Conservation (phyloP, 768 basidiomycete species). For the Naganishia vaughanmartiniae region DNA sequence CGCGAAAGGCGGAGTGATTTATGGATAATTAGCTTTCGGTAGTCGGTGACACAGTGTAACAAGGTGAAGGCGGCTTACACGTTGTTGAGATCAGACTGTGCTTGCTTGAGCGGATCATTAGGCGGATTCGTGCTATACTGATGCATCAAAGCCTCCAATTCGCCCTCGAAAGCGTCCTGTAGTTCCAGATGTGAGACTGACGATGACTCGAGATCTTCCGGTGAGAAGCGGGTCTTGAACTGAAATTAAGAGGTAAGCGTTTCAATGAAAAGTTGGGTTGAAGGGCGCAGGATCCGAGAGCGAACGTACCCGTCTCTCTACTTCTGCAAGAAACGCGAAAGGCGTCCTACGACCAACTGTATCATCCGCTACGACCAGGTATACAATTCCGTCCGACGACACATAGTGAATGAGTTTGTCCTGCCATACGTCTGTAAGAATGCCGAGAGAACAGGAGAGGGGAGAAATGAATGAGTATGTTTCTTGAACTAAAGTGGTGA, state of each 20-base stretch:
- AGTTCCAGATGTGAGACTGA: conserved; percentile 35
- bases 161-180: conserved; percentile 49
- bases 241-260: conserved; percentile 23
- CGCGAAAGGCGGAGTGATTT: neutral
- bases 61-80: conserved; percentile 54
- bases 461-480: neutral
- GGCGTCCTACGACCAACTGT: conserved; percentile 85
- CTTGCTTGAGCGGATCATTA: conserved; percentile 78
- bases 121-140: conserved; percentile 76
- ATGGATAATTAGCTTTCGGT: neutral
- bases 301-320: conserved; percentile 61
- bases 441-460: neutral
- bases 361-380: conserved; percentile 93
- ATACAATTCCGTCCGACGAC: conserved; percentile 79
- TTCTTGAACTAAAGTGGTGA: neutral
- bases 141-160: conserved; percentile 65
- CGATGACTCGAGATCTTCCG: conserved; percentile 51
- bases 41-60: neutral
- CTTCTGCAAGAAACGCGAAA: conserved; percentile 83
- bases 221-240: conserved; percentile 51
- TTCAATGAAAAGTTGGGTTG: neutral
- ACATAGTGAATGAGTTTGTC: conserved; percentile 93
- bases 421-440: conserved; percentile 50
- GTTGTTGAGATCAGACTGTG: conserved; percentile 67
- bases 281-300: neutral